Evolutionary conservation across 2,329 filamentous ascomycete genomes (phyloP).

Genomic region (Botrytis byssoidea): DNA sequence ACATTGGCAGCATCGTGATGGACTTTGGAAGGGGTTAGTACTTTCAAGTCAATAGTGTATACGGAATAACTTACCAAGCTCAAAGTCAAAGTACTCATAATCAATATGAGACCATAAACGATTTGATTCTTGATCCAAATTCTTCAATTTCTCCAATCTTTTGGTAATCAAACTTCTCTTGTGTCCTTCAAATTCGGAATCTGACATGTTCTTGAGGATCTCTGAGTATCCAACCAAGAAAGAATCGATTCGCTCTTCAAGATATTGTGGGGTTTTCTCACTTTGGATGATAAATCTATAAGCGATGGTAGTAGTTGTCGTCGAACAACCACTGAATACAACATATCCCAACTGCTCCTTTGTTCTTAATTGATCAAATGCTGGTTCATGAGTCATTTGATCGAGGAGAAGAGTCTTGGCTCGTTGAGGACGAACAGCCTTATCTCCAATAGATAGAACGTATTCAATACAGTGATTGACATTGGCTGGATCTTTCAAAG

Average conservation of each 20-base stretch:
- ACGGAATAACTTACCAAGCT: slow-evolving; percentile 61
- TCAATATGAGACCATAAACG: slow-evolving; percentile 84
- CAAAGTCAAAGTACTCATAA: slow-evolving; percentile 86
- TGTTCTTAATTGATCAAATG: slow-evolving; percentile 90
- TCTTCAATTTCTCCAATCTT: slow-evolving; percentile 87
- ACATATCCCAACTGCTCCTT: slow-evolving; percentile 98
- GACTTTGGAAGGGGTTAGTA: slow-evolving; percentile 25
- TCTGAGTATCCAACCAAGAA: slow-evolving; percentile 71
- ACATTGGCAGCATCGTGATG: slow-evolving; percentile 70
- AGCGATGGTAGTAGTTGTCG: slow-evolving; percentile 73
- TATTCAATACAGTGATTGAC: slow-evolving; percentile 86
- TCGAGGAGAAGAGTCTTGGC: slow-evolving; percentile 79
- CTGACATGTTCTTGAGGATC: slow-evolving; percentile 71
- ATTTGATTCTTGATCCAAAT: slow-evolving; percentile 78
- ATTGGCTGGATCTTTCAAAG: slow-evolving; percentile 81
- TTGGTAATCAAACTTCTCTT: slow-evolving; percentile 87
- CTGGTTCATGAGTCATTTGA: slow-evolving; percentile 89
- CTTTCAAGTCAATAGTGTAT: slow-evolving; percentile 13
- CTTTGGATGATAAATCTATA: slow-evolving; percentile 93
- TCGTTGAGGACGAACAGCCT: slow-evolving; percentile 65
- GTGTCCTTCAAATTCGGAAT: slow-evolving; percentile 83
- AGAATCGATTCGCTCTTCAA: slow-evolving; percentile 82
- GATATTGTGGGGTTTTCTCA: slow-evolving; percentile 77
- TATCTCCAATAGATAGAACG: slow-evolving; percentile 67
- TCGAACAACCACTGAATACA: slow-evolving; percentile 77